Evolutionary conservation across 2,329 filamentous ascomycete species (phyloP), one percentile per base, ranked within the genome.

Genomic region (Trichoderma endophyticum): DNA sequence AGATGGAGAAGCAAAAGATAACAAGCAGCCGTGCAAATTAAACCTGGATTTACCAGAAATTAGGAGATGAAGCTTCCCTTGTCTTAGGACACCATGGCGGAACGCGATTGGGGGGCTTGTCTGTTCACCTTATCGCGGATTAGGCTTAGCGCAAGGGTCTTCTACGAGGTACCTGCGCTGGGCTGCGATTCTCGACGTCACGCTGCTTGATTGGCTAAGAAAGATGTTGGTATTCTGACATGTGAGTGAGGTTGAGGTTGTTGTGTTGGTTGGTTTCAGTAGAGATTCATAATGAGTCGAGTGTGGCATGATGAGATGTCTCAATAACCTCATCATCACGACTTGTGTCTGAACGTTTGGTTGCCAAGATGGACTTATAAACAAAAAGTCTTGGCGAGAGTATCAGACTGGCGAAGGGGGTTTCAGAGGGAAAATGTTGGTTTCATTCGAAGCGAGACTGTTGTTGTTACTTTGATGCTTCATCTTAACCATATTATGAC

Each of bases 141-240:
- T 68, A 34, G 70, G 70, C 62, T 60, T 71, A 71, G 70, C 63
- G 70, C 59, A 56, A 71, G 68, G 68, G 51, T 64, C 68, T 71
- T 30, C 4, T 11, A 12, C n/a, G 15, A 61, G 68, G 59, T 71
- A 64, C 68, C 68, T 64, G 66, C 57, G 56, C 66, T n/a, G 28
- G 26, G n/a, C 34, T 61, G 36, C 1, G 21, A 62, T 63, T 54
- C 15, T 32, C 68, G 39, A 64, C 60, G 68, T 71, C 32, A 57
- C 48, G 21, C 6, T 26, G 32, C 11, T 6, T 54, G 21, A 24
- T 21, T 43, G 36, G 51, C 15, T 54, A 39, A 21, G 51, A 24
- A 26, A n/a, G 36, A 48, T 5, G 9, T 4, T 8, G 6, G 6
- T 26, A 36, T 43, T n/a, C 15, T 43, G 39, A n/a, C 39, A 43